phyloP scores from a whole-genome alignment of 2,329 filamentous ascomycete species.

The Aquanectria penicillioides region DNA sequence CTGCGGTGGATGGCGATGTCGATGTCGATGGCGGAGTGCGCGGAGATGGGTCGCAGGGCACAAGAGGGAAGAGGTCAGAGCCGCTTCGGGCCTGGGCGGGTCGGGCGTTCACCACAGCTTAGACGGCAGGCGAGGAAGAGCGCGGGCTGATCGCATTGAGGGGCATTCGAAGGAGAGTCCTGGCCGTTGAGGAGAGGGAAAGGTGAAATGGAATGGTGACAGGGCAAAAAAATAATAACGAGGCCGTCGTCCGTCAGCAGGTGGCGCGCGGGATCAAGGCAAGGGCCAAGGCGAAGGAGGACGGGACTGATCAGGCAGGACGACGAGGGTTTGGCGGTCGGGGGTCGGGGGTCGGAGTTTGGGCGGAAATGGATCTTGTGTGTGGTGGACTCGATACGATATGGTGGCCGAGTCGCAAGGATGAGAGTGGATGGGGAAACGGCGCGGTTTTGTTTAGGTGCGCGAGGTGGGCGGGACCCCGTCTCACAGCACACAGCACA shows the following conservation, averaged over 20 bases:
- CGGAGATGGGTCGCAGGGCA: conserved; percentile 11
- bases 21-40: conserved; percentile 20
- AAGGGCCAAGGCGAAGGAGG: conserved; percentile 1
- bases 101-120: conserved; percentile 39
- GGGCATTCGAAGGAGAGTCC: conserved; percentile 26
- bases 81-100: conserved; percentile 37
- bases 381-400: conserved; percentile 38
- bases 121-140: conserved; percentile 34
- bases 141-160: conserved; percentile 40
- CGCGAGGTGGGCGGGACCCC: conserved; percentile 30
- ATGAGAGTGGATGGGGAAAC: conserved; percentile 14
- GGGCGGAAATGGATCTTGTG: conserved; percentile 36
- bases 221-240: conserved; percentile 27
- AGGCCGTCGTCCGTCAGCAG: conserved; percentile 21
- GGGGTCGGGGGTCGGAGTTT: conserved; percentile 15
- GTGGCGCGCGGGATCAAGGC: conserved; percentile 22
- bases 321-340: conserved; percentile 14
- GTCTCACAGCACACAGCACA: conserved; percentile 16
- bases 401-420: conserved; percentile 26
- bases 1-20: conserved; percentile 21
- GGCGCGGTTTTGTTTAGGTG: conserved; percentile 35
- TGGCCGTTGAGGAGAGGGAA: conserved; percentile 6
- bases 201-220: conserved; percentile 2
- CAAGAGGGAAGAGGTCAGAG: conserved; percentile 26
- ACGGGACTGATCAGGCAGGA: too few species aligned